Percentiles rank a stretch among this genome's conserved stretches.
phyloP scores from a whole-genome alignment of 129 eudicot species.

The Flaveria robusta region DNA sequence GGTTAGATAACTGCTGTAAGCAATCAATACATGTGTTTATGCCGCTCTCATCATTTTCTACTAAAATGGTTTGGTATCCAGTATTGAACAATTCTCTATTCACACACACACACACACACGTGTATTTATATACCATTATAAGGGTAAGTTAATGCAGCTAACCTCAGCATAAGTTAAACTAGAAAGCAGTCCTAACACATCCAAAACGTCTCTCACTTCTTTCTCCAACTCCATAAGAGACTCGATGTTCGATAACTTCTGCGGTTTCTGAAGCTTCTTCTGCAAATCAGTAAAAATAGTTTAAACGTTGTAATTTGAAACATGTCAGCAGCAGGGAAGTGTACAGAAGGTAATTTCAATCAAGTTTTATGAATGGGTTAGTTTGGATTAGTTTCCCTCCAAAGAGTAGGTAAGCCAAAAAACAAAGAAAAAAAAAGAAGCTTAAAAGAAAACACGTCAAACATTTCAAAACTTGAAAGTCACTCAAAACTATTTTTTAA shows the following conservation, averaged over 20 bases:
- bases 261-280: constrained; percentile 75
- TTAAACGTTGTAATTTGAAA: not conserved
- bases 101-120: too few relatives aligned
- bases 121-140: not conserved
- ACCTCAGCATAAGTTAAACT: constrained; percentile 68
- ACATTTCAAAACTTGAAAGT: too few relatives aligned
- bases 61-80: not conserved
- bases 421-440: too few relatives aligned
- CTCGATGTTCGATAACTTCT: constrained; percentile 41
- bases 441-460: too few relatives aligned
- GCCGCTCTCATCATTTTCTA: not conserved
- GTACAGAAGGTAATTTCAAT: not conserved
- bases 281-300: constrained; percentile 41
- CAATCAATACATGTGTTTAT: not conserved
- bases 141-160: not conserved
- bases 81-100: not conserved
- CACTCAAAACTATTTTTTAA: not conserved
- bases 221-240: constrained; percentile 60
- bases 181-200: constrained; percentile 71
- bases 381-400: not conserved
- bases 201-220: constrained; percentile 56
- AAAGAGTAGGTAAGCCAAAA: too few relatives aligned
- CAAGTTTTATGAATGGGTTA: not conserved
- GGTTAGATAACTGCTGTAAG: not conserved
- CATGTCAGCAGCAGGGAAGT: not conserved